Base-by-base conservation (phyloP, 352 stramenopile genomes). In the Pythium folliculosum region DNA sequence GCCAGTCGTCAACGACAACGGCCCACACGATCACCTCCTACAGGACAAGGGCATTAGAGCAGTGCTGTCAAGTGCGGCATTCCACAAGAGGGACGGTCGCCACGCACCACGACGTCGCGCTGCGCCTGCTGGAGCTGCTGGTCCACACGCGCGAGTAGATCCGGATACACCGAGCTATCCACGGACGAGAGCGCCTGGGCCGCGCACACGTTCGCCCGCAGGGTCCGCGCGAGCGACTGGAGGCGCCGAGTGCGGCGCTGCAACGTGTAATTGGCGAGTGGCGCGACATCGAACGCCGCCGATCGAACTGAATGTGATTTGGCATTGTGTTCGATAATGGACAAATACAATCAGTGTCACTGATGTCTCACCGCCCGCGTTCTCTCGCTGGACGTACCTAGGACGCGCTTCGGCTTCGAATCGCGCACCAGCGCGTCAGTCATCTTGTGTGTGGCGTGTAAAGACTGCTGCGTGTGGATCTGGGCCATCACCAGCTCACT, bases 11-110 rank as follows among this genome's bases (percentile, higher is more conserved):
- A 32, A 67, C 21, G 21, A 67, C 57, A 0, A 35, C 52, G 4
- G 50, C 22, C 65, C 65, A 72, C 7, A 72, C 58, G 25, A 72
- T 53, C 0, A 59, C 49, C 27, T 72, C 65, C 65, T 72, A 35
- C 22, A 13, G 21, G 5, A 6, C 8, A 16, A 32, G 21, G 19
- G 1, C 12, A 13, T 16, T 35, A 50, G 45, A 23, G n/a, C n/a
- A n/a, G n/a, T n/a, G n/a, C n/a, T n/a, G n/a, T n/a, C n/a, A n/a
- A n/a, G n/a, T n/a, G n/a, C n/a, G n/a, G n/a, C n/a, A n/a, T n/a
- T n/a, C n/a, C n/a, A n/a, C n/a, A n/a, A n/a, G n/a, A n/a, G n/a
- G n/a, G n/a, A n/a, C n/a, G n/a, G n/a, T n/a, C n/a, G n/a, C n/a
- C 22, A 64, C 65, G 51, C 38, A 71, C 57, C 47, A 66, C 32